Evolutionary conservation across 306 rosid genomes (phyloP).

Genomic region (Betula pendula): DNA sequence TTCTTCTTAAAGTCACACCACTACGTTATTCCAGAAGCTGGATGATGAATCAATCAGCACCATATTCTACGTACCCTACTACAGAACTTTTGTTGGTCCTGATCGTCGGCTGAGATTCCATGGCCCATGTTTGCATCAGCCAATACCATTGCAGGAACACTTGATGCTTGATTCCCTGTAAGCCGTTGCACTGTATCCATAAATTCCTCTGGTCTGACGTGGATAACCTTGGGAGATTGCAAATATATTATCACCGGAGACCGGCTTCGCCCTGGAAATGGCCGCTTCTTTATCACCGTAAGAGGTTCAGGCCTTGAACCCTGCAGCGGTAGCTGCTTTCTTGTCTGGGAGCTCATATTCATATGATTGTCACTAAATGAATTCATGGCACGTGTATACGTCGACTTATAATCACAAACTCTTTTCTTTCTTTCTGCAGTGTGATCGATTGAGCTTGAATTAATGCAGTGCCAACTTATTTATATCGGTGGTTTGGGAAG

Average conservation of each 20-base stretch:
- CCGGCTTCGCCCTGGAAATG: background rate
- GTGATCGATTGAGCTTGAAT: background rate
- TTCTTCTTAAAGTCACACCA: too few species aligned
- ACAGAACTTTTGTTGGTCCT: background rate
- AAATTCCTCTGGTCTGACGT: slow-evolving; percentile 47
- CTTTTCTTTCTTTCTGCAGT: background rate
- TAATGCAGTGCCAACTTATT: too few species aligned
- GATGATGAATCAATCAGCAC: background rate
- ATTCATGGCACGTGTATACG: too few species aligned
- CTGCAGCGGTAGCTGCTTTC: slow-evolving; percentile 24
- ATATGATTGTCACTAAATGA: background rate
- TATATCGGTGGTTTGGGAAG: too few species aligned
- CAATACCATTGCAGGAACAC: background rate
- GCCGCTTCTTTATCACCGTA: slow-evolving; percentile 22
- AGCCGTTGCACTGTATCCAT: slow-evolving; percentile 43
- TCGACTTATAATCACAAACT: too few species aligned
- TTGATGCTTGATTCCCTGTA: slow-evolving; percentile 30
- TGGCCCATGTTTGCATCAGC: too few species aligned
- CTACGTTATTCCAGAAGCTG: background rate
- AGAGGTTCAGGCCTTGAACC: slow-evolving; percentile 48
- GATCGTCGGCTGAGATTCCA: too few species aligned
- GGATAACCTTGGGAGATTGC: slow-evolving; percentile 42
- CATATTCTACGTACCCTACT: background rate
- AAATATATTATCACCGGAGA: slow-evolving; percentile 37
- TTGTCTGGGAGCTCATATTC: slow-evolving; percentile 8